Percentiles rank a stretch among this genome's conserved stretches.
phyloP scores from a whole-genome alignment of 768 basidiomycete species.

The Boletellus emodensis region DNA sequence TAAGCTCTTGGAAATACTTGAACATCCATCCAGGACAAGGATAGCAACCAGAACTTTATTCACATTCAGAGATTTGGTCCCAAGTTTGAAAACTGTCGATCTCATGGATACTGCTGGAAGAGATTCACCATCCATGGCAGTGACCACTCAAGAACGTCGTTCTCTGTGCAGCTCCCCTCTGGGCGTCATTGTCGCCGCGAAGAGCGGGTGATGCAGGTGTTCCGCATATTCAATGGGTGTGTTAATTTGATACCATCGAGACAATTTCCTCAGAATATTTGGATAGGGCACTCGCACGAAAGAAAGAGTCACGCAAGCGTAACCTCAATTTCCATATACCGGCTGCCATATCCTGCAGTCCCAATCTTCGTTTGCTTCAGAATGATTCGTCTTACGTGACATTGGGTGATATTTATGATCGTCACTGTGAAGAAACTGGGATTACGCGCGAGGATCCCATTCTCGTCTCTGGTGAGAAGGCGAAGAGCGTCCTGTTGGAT shows the following conservation, averaged over 20 bases:
- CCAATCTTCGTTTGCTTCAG: constrained; percentile 80
- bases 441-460: constrained; percentile 87
- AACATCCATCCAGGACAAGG: constrained; percentile 71
- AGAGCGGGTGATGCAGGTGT: constrained; percentile 86
- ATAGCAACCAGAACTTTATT: constrained; percentile 86
- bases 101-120: constrained; percentile 83
- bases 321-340: constrained; percentile 92
- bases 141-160: constrained; percentile 86
- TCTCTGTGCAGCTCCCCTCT: constrained; percentile 86
- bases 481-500: constrained; percentile 64
- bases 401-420: constrained; percentile 91
- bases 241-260: constrained; percentile 15
- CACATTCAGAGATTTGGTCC: constrained; percentile 88
- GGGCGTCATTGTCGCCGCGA: constrained; percentile 85
- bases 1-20: not conserved
- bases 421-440: constrained; percentile 71
- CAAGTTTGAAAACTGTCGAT: constrained; percentile 85
- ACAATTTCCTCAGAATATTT: constrained; percentile 1
- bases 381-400: constrained; percentile 89
- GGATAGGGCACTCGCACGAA: constrained; percentile 72
- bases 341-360: constrained; percentile 78
- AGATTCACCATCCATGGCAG: constrained; percentile 87
- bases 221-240: constrained; percentile 92
- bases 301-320: constrained; percentile 91
- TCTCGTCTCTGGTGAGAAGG: constrained; percentile 80